A percentile compares a stretch with the other conserved stretches of the same genome.
These are phyloP conservation scores for Colletotrichum liaoningense DNA, from an alignment of 2,329 filamentous ascomycete species.

Conservation along the genomic window DNA sequence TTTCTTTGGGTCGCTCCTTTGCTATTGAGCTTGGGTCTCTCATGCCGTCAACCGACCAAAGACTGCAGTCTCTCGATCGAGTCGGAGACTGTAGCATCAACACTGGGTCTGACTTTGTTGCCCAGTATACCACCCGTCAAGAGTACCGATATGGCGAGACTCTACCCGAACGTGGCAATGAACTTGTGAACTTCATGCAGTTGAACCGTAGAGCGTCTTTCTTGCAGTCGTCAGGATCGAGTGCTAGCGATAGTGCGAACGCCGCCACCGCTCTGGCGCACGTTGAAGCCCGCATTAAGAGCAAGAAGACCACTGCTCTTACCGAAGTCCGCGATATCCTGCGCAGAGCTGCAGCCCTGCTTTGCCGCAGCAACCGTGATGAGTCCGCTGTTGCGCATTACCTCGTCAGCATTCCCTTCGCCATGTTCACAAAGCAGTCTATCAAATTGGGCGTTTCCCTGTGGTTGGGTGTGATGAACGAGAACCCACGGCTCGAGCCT, in stretches of 20 bases:
- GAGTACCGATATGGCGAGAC: conserved; percentile 92
- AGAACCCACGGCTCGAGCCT: conserved; percentile 89
- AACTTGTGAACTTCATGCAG: conserved; percentile 72
- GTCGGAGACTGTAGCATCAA: conserved; percentile 83
- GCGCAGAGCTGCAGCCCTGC: conserved; percentile 83
- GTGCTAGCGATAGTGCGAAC: conserved; percentile 66
- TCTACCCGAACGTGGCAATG: conserved; percentile 74
- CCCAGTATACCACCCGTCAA: conserved; percentile 96
- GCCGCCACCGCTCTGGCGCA: conserved; percentile 75
- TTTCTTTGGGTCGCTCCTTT: conserved; percentile 93
- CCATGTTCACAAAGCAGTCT: conserved; percentile 92
- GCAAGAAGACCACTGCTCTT: conserved; percentile 77
- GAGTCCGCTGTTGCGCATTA: conserved; percentile 86
- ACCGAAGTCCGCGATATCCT: conserved; percentile 84
- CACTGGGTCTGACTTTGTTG: conserved; percentile 94
- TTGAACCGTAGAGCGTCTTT: conserved; percentile 64
- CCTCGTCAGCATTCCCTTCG: conserved; percentile 92
- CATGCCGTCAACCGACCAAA: conserved; percentile 87
- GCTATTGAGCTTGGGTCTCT: conserved; percentile 91
- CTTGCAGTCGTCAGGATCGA: conserved; percentile 60
- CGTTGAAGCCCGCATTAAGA: conserved; percentile 77
- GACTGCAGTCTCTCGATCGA: conserved; percentile 83
- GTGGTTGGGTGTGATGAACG: conserved; percentile 97
- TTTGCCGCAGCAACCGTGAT: conserved; percentile 82
- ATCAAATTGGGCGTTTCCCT: conserved; percentile 95